Conservation (phyloP, 2,329 filamentous ascomycete genomes). For the Aspergillus pseudoglaucus region DNA sequence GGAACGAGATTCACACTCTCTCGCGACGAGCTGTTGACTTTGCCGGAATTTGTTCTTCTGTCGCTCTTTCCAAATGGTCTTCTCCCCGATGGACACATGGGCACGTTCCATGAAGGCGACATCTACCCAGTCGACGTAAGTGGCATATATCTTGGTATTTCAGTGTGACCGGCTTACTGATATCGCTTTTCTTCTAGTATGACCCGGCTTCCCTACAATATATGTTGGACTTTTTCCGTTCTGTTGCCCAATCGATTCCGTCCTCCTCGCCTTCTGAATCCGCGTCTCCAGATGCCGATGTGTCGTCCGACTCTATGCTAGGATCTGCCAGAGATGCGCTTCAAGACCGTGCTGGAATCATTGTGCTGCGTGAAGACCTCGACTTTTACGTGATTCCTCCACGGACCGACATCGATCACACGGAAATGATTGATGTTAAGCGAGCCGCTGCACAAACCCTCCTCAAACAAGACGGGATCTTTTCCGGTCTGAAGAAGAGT, state of each 20-base stretch:
- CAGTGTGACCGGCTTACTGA: background rate
- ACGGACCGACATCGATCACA: constrained; percentile 69
- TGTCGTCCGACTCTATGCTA: constrained; percentile 66
- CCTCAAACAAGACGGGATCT: constrained; percentile 86
- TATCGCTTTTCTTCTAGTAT: constrained; percentile 57
- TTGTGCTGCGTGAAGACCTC: constrained; percentile 89
- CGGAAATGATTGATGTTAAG: constrained; percentile 95
- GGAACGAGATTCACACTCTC: constrained; percentile 91
- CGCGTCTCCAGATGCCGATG: constrained; percentile 53
- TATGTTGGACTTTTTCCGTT: constrained; percentile 98
- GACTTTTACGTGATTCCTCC: constrained; percentile 98
- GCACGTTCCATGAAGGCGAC: constrained; percentile 84
- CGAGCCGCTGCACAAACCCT: constrained; percentile 82
- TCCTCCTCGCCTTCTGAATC: constrained; percentile 62
- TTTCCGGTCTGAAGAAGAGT: constrained; percentile 88
- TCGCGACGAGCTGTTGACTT: constrained; percentile 85
- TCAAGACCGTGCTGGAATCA: constrained; percentile 87
- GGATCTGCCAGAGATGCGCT: constrained; percentile 67
- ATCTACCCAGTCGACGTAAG: constrained; percentile 96
- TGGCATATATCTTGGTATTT: constrained; percentile 17
- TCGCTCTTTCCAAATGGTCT: constrained; percentile 99
- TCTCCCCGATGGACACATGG: constrained; percentile 93
- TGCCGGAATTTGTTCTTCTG: constrained; percentile 93
- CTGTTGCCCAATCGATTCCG: constrained; percentile 86
- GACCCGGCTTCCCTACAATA: constrained; percentile 94